Evolutionary conservation across 805 yeast genomes (phyloP), one percentile per base, ranked within the genome.

Genomic region (Danielia oregonensis): DNA sequence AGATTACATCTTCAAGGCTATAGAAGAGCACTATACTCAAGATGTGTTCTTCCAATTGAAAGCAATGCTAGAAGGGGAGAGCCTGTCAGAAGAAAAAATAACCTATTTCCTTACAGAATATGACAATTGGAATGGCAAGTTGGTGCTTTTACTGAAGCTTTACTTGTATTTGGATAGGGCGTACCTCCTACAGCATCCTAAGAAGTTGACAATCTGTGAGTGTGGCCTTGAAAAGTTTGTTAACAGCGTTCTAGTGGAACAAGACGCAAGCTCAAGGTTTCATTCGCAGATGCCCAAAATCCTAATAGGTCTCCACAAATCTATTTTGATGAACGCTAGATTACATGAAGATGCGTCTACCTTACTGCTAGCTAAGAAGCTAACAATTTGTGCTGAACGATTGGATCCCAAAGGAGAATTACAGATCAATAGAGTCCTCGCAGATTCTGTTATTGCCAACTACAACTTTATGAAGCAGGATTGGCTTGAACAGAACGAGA

Each of bases 81-180:
- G 26, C 6, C n/a, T n/a, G n/a, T n/a, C n/a, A n/a, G 30, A 22
- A 10, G 30, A 19, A 6, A 9, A 4, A 10, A 30, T 8, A 30
- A 17, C 15, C 2, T 12, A 19, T 10, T 56, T 43, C 31, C 29
- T 62, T 7, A 30, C 25, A 2, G 32, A 44, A 4, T 57, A 40
- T 25, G 32, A 42, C 4, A 30, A 24, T 5, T 66, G 65, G 66
- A 55, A 48, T 24, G 16, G 25, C 1, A 54, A 49, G 30, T 35
- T 65, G 18, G 26, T 32, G 11, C 26, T 48, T 5, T 39, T 66
- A 28, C 43, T 52, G 27, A 59, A 57, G 40, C 34, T 65, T 15
- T 66, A 63, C 32, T 37, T 65, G 4, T 64, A 60, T 32, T 40
- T 65, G 30, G 72, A 66, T 46, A 41, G 63, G 24, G 46, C 54